phyloP scores from a whole-genome alignment of 2,329 filamentous ascomycete species.

The Karstenula rhodostoma region DNA sequence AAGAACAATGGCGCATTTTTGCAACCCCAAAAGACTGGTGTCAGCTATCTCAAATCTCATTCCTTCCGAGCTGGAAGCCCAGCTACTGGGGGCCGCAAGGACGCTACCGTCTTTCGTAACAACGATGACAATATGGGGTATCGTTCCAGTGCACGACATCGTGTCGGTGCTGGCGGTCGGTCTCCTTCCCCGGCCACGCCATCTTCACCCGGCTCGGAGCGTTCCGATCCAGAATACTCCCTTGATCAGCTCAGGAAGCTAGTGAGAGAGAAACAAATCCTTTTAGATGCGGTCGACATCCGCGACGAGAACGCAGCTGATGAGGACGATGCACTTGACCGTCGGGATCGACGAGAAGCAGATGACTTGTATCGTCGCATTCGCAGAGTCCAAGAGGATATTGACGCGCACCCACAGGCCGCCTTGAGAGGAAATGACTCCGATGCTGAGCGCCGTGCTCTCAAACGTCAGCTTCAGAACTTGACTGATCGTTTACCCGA shows the following conservation, averaged over 20 bases:
- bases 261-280: slow-evolving; percentile 90
- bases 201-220: slow-evolving; percentile 62
- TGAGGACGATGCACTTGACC: slow-evolving; percentile 90
- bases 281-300: slow-evolving; percentile 96
- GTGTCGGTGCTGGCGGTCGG: slow-evolving; percentile 71
- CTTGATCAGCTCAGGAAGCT: slow-evolving; percentile 91
- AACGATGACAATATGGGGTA: slow-evolving; percentile 92
- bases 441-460: slow-evolving; percentile 82
- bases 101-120: slow-evolving; percentile 96
- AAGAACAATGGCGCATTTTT: slow-evolving; percentile 90
- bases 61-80: slow-evolving; percentile 78
- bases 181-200: slow-evolving; percentile 81
- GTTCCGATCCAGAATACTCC: slow-evolving; percentile 76
- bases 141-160: slow-evolving; percentile 88
- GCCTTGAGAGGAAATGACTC: slow-evolving; percentile 70
- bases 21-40: slow-evolving; percentile 94
- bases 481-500: slow-evolving; percentile 90
- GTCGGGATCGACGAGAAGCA: slow-evolving; percentile 87
- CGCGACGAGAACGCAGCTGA: slow-evolving; percentile 89
- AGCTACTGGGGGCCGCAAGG: slow-evolving; percentile 74
- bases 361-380: slow-evolving; percentile 95
- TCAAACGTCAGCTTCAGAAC: slow-evolving; percentile 89
- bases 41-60: slow-evolving; percentile 95
- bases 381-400: slow-evolving; percentile 90
- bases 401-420: slow-evolving; percentile 87